Conservation (phyloP, 306 rosid genomes). For the Glycine tomentella region DNA sequence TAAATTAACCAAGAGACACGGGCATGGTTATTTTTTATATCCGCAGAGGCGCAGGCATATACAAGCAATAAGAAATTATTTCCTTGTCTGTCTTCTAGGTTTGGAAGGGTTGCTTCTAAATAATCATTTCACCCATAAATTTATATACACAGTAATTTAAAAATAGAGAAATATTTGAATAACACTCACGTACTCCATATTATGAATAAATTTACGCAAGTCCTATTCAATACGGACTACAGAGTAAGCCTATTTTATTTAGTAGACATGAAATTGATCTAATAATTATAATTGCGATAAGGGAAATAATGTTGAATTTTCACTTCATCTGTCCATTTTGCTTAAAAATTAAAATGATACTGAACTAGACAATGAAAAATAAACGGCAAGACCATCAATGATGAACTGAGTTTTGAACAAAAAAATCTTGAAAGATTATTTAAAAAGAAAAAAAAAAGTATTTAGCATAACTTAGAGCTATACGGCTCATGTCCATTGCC, state of each 20-base stretch:
- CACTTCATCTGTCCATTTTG: too few species aligned
- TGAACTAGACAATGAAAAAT: neutral
- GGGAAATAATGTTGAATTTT: too few species aligned
- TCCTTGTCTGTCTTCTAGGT: neutral
- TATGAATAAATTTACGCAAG: neutral
- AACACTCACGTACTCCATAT: neutral
- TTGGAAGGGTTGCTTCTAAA: neutral
- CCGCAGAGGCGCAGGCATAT: neutral
- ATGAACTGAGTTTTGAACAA: neutral
- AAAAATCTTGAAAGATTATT: neutral
- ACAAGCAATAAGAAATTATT: neutral
- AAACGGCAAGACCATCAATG: too few species aligned
- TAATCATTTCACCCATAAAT: neutral
- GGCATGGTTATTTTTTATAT: too few species aligned
- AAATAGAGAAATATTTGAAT: neutral
- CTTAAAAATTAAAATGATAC: too few species aligned
- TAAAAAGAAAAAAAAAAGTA: neutral
- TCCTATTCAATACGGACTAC: neutral
- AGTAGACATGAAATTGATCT: too few species aligned
- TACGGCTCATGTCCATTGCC: too few species aligned
- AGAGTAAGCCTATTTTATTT: neutral
- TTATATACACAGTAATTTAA: neutral
- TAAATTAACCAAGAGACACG: neutral
- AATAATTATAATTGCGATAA: too few species aligned
- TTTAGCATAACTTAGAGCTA: neutral